Evolutionary conservation across 176 grass and related monocot species (phyloP).

Genomic region (Sorghum bicolor): Sorghum_bicolor_NCBIv3 NC_012876.2:17668501-17669000

Average conservation of each 20-base stretch:
- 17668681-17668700: not conserved
- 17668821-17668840: conserved; percentile 96
- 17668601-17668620: not conserved
- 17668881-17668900: conserved; percentile 78
- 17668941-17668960: conserved; percentile 15
- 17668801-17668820: conserved; percentile 86
- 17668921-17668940: conserved; percentile 49
- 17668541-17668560: not conserved
- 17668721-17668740: not conserved
- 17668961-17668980: conserved; percentile 63
- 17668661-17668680: not conserved
- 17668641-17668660: not conserved
- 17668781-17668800: conserved; percentile 43
- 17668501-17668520: not conserved
- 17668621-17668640: not conserved
- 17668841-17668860: conserved; percentile 97
- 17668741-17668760: not conserved
- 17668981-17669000: not conserved
- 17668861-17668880: conserved; percentile 97
- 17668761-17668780: conserved; percentile 4
- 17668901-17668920: conserved; percentile 66
- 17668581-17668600: not conserved
- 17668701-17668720: no score
- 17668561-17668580: not conserved
- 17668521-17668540: not conserved